Conservation (phyloP, 2,329 filamentous ascomycete species). For the Calonectria pauciramosa region DNA sequence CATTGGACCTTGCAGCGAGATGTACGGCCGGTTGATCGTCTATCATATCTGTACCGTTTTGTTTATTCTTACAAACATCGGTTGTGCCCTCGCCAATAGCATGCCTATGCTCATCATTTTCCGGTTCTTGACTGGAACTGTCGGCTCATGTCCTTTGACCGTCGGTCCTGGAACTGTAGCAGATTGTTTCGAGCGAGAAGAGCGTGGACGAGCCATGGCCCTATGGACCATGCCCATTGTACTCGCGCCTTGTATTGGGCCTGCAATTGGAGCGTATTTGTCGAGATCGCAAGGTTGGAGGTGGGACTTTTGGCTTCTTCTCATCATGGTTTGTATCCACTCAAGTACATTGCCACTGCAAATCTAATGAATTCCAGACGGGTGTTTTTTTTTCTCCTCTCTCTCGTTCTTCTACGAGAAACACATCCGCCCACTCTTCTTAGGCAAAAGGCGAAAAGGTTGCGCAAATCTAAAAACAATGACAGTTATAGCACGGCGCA, state of each 20-base stretch:
- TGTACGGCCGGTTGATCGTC: slow-evolving; percentile 59
- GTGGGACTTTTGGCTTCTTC: slow-evolving; percentile 64
- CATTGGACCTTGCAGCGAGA: slow-evolving; percentile 63
- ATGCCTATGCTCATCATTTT: slow-evolving; percentile 69
- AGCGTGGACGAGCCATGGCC: slow-evolving; percentile 52
- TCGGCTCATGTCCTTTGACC: slow-evolving; percentile 69
- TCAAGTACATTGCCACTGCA: neutral
- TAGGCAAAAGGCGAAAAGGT: slow-evolving; percentile 69
- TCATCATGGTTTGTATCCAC: slow-evolving; percentile 51
- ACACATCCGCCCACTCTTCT: slow-evolving; percentile 56
- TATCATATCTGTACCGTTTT: slow-evolving; percentile 58
- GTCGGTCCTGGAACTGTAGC: slow-evolving; percentile 70
- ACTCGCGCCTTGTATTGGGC: slow-evolving; percentile 42
- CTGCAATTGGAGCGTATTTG: slow-evolving; percentile 57
- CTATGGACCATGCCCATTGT: slow-evolving; percentile 41
- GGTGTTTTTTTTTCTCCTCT: slow-evolving; percentile 4
- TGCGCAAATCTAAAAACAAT: neutral
- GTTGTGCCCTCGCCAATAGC: slow-evolving; percentile 27
- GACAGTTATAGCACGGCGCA: neutral
- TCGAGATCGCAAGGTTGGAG: slow-evolving; percentile 61
- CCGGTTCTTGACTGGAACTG: slow-evolving; percentile 71
- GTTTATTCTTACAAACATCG: slow-evolving; percentile 23
- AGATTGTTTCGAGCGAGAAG: slow-evolving; percentile 67
- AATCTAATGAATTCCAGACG: slow-evolving; percentile 46
- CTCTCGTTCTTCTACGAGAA: slow-evolving; percentile 5